These are phyloP conservation scores for Phylloporus sp. DNA, from an alignment of 768 basidiomycete species.

Conservation along the genomic window DNA sequence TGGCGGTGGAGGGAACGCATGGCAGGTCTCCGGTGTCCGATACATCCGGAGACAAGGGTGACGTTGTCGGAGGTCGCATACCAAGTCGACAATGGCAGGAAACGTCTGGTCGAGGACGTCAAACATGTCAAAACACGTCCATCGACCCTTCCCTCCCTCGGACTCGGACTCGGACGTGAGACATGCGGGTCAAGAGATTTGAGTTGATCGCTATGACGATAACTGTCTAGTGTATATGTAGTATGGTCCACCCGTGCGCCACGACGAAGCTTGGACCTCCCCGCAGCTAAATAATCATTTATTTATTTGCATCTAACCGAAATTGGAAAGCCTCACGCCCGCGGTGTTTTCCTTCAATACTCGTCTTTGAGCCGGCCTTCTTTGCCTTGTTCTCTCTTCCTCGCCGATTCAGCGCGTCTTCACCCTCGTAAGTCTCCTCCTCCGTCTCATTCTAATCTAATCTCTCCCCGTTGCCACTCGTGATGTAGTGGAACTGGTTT, in stretches of 20 bases:
- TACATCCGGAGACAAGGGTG: neutral
- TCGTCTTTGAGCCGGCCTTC: no score
- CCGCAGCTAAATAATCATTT: no score
- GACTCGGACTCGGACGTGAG: no score
- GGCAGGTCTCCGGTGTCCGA: neutral
- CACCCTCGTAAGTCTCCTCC: constrained; percentile 6
- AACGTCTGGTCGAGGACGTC: no score
- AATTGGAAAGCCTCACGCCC: neutral
- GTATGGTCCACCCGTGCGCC: no score
- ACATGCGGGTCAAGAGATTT: no score
- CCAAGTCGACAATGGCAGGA: constrained; percentile 3
- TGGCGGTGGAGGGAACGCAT: neutral
- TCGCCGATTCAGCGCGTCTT: constrained; percentile 5
- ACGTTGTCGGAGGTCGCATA: neutral
- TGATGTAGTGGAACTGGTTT: constrained; percentile 17
- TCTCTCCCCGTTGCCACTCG: neutral
- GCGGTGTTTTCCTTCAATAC: no score
- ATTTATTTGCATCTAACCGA: no score
- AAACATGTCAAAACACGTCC: neutral
- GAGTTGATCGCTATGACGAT: no score
- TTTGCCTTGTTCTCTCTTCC: constrained; percentile 1
- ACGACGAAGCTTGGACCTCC: no score
- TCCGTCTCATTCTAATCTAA: neutral
- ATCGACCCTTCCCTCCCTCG: no score
- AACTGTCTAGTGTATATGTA: no score